Conservation (phyloP, 2,329 filamentous ascomycete genomes). For the Neonectria magnoliae region DNA sequence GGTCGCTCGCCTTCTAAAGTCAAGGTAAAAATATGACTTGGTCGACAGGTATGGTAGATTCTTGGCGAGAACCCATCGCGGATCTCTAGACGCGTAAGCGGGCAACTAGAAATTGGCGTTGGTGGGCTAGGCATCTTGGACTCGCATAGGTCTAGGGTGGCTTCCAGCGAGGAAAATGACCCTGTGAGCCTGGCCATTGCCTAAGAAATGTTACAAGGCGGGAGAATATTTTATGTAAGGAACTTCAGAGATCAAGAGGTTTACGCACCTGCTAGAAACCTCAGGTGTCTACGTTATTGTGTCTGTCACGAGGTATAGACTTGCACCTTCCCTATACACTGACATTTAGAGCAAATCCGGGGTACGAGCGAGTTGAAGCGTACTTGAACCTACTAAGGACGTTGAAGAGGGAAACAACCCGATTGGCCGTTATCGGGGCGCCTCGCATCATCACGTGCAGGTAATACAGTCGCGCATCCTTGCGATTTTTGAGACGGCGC, state of each 20-base stretch:
- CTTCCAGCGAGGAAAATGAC: background rate
- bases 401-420: conserved; percentile 32
- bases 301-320: background rate
- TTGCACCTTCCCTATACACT: conserved; percentile 12
- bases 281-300: background rate
- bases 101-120: conserved; percentile 45
- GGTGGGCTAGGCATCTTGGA: conserved; percentile 40
- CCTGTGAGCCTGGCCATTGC: background rate
- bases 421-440: conserved; percentile 34
- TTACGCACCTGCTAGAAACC: background rate
- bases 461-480: conserved; percentile 22
- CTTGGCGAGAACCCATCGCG: conserved; percentile 32
- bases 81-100: conserved; percentile 46
- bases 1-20: conserved; percentile 43
- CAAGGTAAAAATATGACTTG: conserved; percentile 38
- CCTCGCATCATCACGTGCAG: conserved; percentile 17
- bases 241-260: background rate
- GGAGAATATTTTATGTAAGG: background rate
- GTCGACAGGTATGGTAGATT: conserved; percentile 35
- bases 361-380: conserved; percentile 1
- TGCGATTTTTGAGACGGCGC: conserved; percentile 24
- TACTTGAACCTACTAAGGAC: conserved; percentile 4
- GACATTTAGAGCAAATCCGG: background rate
- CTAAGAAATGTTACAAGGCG: background rate
- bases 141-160: background rate